A percentile compares a stretch with the other conserved stretches of the same genome.
Conservation (phyloP, 805 yeast species). For the Hemisphaericaspora nanyangensis region DNA sequence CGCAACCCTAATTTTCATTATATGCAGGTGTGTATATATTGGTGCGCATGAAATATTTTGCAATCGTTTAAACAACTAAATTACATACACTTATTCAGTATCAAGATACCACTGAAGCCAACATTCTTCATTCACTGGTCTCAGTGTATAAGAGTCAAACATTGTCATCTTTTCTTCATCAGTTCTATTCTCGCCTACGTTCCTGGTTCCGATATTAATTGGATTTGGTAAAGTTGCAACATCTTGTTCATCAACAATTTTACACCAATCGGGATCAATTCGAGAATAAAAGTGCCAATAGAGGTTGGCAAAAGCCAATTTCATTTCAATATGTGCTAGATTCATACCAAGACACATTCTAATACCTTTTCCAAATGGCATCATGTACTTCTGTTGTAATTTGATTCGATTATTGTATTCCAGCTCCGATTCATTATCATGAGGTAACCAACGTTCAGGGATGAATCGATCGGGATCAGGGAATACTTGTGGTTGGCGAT, state of each 20-base stretch:
- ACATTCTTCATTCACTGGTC: slow-evolving; percentile 51
- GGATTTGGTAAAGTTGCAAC: slow-evolving; percentile 8
- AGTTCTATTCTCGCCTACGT: slow-evolving; percentile 17
- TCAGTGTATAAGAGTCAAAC: slow-evolving; percentile 54
- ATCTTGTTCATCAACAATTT: slow-evolving; percentile 12
- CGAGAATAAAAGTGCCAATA: slow-evolving; percentile 45
- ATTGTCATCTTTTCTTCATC: slow-evolving; percentile 51
- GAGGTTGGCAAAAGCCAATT: slow-evolving; percentile 49
- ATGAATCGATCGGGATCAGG: slow-evolving; percentile 47
- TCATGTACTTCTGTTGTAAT: slow-evolving; percentile 49
- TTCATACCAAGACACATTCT: slow-evolving; percentile 75
- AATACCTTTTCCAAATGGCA: slow-evolving; percentile 71
- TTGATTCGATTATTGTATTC: slow-evolving; percentile 35
- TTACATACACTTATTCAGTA: background rate
- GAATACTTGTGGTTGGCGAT: slow-evolving; percentile 48
- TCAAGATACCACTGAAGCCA: slow-evolving; percentile 39
- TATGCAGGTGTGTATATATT: no score
- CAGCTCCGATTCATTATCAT: slow-evolving; percentile 25
- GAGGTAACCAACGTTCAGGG: slow-evolving; percentile 63
- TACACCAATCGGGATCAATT: slow-evolving; percentile 45
- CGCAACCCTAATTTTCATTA: no score
- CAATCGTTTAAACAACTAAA: no score
- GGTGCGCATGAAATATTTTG: no score
- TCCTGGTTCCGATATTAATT: slow-evolving; percentile 14
- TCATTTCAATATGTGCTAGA: slow-evolving; percentile 64